These are phyloP conservation scores for Datura wrightii DNA, from an alignment of 257 asterid species.

Conservation along the genomic window DNA sequence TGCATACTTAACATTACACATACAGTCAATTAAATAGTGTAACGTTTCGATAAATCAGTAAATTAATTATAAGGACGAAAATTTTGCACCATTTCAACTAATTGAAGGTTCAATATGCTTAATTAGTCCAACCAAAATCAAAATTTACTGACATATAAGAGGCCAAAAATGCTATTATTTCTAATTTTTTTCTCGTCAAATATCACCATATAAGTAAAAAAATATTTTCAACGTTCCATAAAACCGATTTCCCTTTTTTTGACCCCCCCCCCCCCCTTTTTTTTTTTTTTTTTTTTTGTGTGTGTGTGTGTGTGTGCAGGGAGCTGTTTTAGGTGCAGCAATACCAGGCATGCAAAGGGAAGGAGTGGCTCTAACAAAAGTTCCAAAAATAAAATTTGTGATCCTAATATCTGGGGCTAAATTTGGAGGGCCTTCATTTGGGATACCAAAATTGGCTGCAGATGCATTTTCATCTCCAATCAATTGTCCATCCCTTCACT, in stretches of 20 bases:
- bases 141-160: too few species aligned
- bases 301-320: constrained; percentile 18
- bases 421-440: constrained; percentile 42
- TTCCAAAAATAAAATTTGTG: constrained; percentile 44
- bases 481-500: constrained; percentile 47
- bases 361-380: constrained; percentile 48
- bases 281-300: background rate
- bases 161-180: too few species aligned
- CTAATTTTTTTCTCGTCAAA: too few species aligned
- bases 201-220: too few species aligned
- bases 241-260: background rate
- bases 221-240: too few species aligned
- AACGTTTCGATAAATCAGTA: too few species aligned
- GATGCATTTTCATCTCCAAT: constrained; percentile 45
- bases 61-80: background rate
- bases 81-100: background rate
- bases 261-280: background rate
- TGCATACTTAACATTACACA: background rate
- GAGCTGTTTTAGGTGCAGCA: constrained; percentile 43
- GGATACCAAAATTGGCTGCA: constrained; percentile 45
- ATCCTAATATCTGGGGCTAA: constrained; percentile 45
- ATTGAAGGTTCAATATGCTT: background rate
- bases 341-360: constrained; percentile 53
- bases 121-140: too few species aligned
- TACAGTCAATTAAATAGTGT: too few species aligned